These are phyloP conservation scores for Talaromyces trachyspermus DNA, from an alignment of 495 filamentous ascomycete species.

Conservation along the genomic window DNA sequence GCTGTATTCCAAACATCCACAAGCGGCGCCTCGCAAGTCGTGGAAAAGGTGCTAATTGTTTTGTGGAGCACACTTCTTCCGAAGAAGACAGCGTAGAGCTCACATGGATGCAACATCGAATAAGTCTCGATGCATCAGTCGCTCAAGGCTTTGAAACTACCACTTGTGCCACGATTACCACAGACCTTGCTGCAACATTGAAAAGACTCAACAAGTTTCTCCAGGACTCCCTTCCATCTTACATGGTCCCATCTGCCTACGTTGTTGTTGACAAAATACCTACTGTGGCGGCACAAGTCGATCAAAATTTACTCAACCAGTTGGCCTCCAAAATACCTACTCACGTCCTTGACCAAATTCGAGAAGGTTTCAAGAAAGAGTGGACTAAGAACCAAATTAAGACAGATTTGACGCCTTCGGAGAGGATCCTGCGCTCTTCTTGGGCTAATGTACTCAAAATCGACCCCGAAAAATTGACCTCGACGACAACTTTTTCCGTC, in stretches of 20 bases:
- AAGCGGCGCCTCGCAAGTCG: constrained; percentile 5
- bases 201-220: constrained; percentile 30
- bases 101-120: constrained; percentile 13
- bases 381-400: constrained; percentile 17
- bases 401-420: constrained; percentile 21
- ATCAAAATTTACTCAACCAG: constrained; percentile 14
- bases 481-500: constrained; percentile 40
- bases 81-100: constrained; percentile 19
- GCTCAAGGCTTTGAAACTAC: constrained; percentile 3
- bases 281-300: constrained; percentile 23
- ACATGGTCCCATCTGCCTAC: constrained; percentile 34
- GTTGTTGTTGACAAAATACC: constrained; percentile 30
- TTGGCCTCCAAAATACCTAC: constrained; percentile 16
- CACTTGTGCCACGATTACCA: constrained; percentile 15
- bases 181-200: constrained; percentile 18
- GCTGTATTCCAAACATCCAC: constrained; percentile 15
- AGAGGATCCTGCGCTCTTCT: constrained; percentile 32
- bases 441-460: constrained; percentile 42
- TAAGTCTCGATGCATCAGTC: constrained; percentile 8
- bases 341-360: constrained; percentile 14
- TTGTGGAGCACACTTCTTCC: constrained; percentile 21
- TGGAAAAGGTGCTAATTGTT: constrained; percentile 18
- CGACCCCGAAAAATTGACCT: constrained; percentile 27
- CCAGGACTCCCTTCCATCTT: constrained; percentile 20
- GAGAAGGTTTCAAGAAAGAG: constrained; percentile 15